Evolutionary conservation across 2,329 filamentous ascomycete genomes (phyloP), one percentile per base, ranked within the genome.

Genomic region (Verticillium nonalfalfae): DNA sequence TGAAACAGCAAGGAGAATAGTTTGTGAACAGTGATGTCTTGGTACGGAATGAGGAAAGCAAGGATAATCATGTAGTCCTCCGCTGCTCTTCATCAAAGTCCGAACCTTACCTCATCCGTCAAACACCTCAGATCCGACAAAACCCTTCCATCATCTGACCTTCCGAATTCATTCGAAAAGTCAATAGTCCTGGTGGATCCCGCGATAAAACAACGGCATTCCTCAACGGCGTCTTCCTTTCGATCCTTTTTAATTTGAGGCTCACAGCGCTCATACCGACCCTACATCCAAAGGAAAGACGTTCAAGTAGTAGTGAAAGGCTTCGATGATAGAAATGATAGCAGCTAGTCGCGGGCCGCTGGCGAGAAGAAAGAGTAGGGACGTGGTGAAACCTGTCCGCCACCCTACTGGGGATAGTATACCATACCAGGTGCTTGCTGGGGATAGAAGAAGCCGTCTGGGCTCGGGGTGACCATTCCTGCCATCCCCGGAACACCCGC

Each of bases 401-500:
- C 66, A 59, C 63, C 63, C 78, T 83, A 87, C 72, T 86, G 83
- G 60, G 80, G 77, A 70, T 87, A 89, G 73, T 86, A 89, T 64
- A 86, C 78, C 74, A 85, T 82, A 50, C 81, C 82, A 40, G 79
- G 76, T 3, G 77, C 76, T 59, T 79, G 75, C 66, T 84, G 85
- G 26, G 84, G 79, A 69, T 88, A 89, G 69, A 93, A 96, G 76
- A 90, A 96, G 63, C 81, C 81, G 72, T 87, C 81, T 69, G 84
- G 81, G 69, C 79, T 86, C 65, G 81, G 84, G 64, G 90, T 90
- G 79, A 93, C 89, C 87, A 95, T 93, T 10, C 90, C 89, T 64
- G 87, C 88, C 84, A 93, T 91, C 54, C 87, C 87, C 63, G 89
- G 80, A 56, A 87, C 80, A 54, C 81, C 84, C 18, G 78, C 72